These are phyloP conservation scores for Colletotrichum sp. DNA, from an alignment of 2,329 filamentous ascomycete species.

Conservation along the genomic window DNA sequence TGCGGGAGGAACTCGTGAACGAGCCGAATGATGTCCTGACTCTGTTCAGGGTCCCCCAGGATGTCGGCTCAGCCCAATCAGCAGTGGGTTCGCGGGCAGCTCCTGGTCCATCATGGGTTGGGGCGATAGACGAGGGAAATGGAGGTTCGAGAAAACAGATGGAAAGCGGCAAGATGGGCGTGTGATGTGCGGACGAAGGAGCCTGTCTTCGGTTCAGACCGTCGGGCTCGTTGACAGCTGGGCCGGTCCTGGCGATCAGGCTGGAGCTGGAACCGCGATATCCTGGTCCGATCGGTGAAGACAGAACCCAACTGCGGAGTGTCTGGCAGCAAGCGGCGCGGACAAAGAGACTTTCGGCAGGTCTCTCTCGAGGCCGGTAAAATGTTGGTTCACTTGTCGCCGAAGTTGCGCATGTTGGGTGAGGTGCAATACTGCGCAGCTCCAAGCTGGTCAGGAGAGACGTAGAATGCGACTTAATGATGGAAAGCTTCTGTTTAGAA, in stretches of 20 bases:
- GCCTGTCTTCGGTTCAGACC: not conserved
- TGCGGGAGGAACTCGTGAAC: slow-evolving; percentile 3
- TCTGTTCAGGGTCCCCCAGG: not conserved
- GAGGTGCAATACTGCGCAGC: not conserved
- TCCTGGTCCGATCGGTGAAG: not conserved
- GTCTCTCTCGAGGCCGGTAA: not conserved
- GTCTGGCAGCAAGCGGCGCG: not conserved
- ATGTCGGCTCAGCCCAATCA: not conserved
- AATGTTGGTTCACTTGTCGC: not conserved
- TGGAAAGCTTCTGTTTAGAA: not conserved
- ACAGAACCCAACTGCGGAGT: slow-evolving; percentile 7
- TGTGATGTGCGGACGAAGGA: not conserved
- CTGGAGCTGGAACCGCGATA: not conserved
- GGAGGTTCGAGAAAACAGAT: not conserved
- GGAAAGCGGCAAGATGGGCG: not conserved
- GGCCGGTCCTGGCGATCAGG: slow-evolving; percentile 15
- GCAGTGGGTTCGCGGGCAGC: not conserved
- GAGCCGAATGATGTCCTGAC: slow-evolving; percentile 7
- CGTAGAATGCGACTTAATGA: not conserved
- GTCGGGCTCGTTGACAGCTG: not conserved
- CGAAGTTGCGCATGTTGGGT: not conserved
- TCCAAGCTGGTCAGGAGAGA: not conserved
- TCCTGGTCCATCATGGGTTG: not conserved
- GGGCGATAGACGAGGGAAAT: not conserved
- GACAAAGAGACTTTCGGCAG: not conserved